These are phyloP conservation scores for Suhomyces atakaporum DNA, from an alignment of 1,139 yeast genomes.

Conservation along the genomic window DNA sequence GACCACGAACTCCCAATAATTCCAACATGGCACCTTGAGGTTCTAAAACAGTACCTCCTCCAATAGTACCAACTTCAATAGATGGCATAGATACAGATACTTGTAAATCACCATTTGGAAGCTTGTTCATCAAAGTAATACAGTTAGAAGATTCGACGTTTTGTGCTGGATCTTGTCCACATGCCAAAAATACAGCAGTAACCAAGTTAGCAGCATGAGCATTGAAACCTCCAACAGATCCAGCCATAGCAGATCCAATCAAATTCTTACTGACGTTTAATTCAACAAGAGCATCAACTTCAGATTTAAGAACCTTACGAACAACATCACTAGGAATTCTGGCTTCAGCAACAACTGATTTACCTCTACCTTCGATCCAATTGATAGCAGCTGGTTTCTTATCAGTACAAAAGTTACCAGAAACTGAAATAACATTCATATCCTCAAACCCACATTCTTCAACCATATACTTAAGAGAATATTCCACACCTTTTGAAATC, in stretches of 20 bases:
- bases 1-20: constrained; percentile 91
- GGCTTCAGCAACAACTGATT: constrained; percentile 97
- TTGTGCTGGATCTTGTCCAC: constrained; percentile 99
- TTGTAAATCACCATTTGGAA: constrained; percentile 71
- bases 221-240: constrained; percentile 95
- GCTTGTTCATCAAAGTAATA: constrained; percentile 90
- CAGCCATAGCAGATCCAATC: constrained; percentile 98
- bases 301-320: constrained; percentile 79
- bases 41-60: constrained; percentile 97
- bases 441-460: constrained; percentile 91
- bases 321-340: constrained; percentile 82
- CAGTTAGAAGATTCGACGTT: constrained; percentile 97
- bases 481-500: constrained; percentile 98
- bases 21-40: constrained; percentile 98
- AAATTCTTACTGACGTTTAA: constrained; percentile 85
- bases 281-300: constrained; percentile 89
- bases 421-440: constrained; percentile 88
- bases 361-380: constrained; percentile 99
- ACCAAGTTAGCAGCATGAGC: constrained; percentile 97
- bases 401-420: constrained; percentile 97
- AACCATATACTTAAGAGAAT: constrained; percentile 78
- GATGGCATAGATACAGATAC: constrained; percentile 98
- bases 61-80: constrained; percentile 98
- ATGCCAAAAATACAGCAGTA: constrained; percentile 89
- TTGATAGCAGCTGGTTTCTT: constrained; percentile 97